A percentile compares a stretch with the other conserved stretches of the same genome.
Evolutionary conservation across 371 early-diverging fungal genomes (phyloP).

Genomic region (Mortierella sp.): DNA sequence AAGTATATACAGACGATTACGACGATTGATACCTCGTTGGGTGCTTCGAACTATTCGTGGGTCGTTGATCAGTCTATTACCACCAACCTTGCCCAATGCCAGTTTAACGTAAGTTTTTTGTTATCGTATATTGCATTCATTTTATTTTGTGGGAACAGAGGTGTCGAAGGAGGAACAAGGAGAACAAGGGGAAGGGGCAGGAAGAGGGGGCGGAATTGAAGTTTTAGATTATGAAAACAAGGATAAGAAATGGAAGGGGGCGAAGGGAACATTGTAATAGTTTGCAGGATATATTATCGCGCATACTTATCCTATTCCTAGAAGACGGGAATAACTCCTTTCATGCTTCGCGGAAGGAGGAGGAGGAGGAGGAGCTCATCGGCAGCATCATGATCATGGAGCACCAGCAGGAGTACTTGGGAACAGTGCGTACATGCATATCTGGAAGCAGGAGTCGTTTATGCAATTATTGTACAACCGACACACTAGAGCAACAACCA

Average conservation of each 20-base stretch:
- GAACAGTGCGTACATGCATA: too few relatives aligned
- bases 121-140: not conserved
- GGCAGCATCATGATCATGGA: not conserved
- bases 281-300: not conserved
- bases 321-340: not conserved
- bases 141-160: not conserved
- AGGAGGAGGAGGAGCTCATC: not conserved
- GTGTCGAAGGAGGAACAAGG: not conserved
- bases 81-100: constrained; percentile 20
- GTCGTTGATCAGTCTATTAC: constrained; percentile 25
- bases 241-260: not conserved
- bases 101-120: constrained; percentile 32
- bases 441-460: not conserved
- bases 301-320: not conserved
- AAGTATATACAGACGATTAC: constrained; percentile 21
- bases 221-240: not conserved
- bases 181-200: not conserved
- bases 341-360: not conserved
- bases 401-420: too few relatives aligned
- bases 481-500: not conserved
- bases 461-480: too few relatives aligned
- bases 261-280: not conserved
- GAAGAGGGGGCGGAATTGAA: not conserved
- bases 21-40: constrained; percentile 13
- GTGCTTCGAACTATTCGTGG: constrained; percentile 27